Evolutionary conservation across 768 basidiomycete species (phyloP), one percentile per base, ranked within the genome.

Genomic region (Mycena galopus): DNA sequence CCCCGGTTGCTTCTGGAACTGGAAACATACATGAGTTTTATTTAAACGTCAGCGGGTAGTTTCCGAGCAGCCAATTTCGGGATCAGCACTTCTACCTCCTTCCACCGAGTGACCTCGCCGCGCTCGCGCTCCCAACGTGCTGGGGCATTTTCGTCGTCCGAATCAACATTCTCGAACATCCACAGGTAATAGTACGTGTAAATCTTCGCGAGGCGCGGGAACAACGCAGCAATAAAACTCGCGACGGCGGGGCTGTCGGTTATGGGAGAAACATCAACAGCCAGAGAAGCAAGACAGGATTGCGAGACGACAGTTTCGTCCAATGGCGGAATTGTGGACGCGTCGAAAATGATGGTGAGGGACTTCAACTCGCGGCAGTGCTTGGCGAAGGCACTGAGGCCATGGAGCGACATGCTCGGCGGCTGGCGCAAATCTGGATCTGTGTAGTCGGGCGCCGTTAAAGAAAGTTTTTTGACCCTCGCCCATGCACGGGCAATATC

Each of bases 401-500:
- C 53, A 16, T 37, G 23, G 11, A 65, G 33, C 6, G 64, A 29
- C 51, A 55, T 33, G 30, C 27, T 55, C 1, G 62, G 37, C 2
- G 47, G 62, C 16, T 50, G 51, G 30, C 35, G 50, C 11, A n/a
- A n/a, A n/a, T n/a, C 23, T 27, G 25, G n/a, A n/a, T n/a, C n/a
- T n/a, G n/a, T n/a, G n/a, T n/a, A n/a, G n/a, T n/a, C 12, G 50
- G n/a, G n/a, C 19, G 50, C 9, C 44, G 8, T 8, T 16, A 47
- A 14, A 27, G 12, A 14, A 16, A 25, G 32, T 8, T 30, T 12
- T 37, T 30, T 32, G 4, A 53, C 29, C 12, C 30, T 33, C n/a
- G 51, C 47, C 62, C 62, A 64, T 10, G 62, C 62, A 33, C 47
- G 32, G 30, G 51, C 50, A 30, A 64, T 64, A 21, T 64, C 32